These are phyloP conservation scores for Brassica hybrid DNA, from an alignment of 441 rosid genomes.

Conservation along the genomic window DNA sequence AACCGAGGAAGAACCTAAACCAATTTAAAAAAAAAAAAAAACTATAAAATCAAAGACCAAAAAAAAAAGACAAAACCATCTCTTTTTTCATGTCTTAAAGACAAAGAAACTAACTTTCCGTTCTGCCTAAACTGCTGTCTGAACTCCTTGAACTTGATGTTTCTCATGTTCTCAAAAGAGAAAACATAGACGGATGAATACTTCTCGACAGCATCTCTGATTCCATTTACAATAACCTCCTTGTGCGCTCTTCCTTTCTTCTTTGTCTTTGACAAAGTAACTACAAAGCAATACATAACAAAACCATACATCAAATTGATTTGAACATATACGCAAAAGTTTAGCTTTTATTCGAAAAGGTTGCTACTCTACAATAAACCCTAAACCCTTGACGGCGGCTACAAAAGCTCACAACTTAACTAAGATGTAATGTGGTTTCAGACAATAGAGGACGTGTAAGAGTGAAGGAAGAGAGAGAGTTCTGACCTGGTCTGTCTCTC, in stretches of 20 bases:
- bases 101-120: slow-evolving; percentile 61
- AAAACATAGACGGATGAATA: slow-evolving; percentile 76
- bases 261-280: slow-evolving; percentile 91
- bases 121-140: slow-evolving; percentile 79
- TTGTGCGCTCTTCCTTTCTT: slow-evolving; percentile 97
- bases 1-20: slow-evolving; percentile 88
- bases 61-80: neutral
- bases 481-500: slow-evolving; percentile 77
- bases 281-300: slow-evolving; percentile 42
- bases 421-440: neutral
- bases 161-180: slow-evolving; percentile 94
- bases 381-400: slow-evolving; percentile 43
- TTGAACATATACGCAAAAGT: neutral
- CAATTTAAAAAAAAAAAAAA: neutral
- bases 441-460: slow-evolving; percentile 2
- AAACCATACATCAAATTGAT: neutral
- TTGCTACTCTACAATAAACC: slow-evolving; percentile 21
- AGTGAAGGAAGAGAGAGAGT: slow-evolving; percentile 9
- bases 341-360: neutral
- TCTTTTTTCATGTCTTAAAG: neutral
- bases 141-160: slow-evolving; percentile 93
- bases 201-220: slow-evolving; percentile 74
- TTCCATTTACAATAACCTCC: slow-evolving; percentile 66
- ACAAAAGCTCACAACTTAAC: slow-evolving; percentile 9
- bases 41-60: neutral